Evolutionary conservation across 2,329 filamentous ascomycete genomes (phyloP), one percentile per base, ranked within the genome.

Genomic region (Keithomyces neogunnii): DNA sequence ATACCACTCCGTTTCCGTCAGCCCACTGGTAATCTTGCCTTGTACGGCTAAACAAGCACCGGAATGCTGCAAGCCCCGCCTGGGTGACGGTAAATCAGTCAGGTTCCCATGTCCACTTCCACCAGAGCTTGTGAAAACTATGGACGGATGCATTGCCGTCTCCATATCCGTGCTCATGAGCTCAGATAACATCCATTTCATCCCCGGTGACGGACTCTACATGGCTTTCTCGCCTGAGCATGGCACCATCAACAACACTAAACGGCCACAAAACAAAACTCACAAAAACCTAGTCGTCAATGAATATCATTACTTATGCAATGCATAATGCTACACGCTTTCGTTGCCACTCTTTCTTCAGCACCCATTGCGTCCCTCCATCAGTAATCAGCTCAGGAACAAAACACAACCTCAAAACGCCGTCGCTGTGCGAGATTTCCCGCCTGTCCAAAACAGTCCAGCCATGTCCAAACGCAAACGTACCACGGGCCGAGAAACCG

Each of bases 161-260:
- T 72, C 69, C 29, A 75, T 66, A 47, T 74, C 72, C 4, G 70
- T 68, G 43, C 66, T 71, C 69, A 75, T 74, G 11, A 74, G 57
- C 1, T 70, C 1, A 19, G 19, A 19, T 19, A 19, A 19, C 19
- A 19, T 19, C 19, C 19, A 19, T 19, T 19, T 19, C 19, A 19
- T 19, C 19, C 19, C 19, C 19, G 19, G 19, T 19, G 19, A 19
- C 19, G 19, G 19, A 19, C 19, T 19, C 19, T 19, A 19, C 19
- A 19, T 19, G 19, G 19, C 19, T 19, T 19, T 19, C 19, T 19
- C 19, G 19, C 19, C 19, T 19, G 19, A 19, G 19, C 19, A 19
- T 19, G 33, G 6, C 33, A 35, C 6, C 33, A 6, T 35, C 33
- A 6, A 6, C 6, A 35, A 35, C 33, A 35, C 33, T 6, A n/a